These are phyloP conservation scores for Graphilbum fragrans DNA, from an alignment of 2,329 filamentous ascomycete species.

Conservation along the genomic window DNA sequence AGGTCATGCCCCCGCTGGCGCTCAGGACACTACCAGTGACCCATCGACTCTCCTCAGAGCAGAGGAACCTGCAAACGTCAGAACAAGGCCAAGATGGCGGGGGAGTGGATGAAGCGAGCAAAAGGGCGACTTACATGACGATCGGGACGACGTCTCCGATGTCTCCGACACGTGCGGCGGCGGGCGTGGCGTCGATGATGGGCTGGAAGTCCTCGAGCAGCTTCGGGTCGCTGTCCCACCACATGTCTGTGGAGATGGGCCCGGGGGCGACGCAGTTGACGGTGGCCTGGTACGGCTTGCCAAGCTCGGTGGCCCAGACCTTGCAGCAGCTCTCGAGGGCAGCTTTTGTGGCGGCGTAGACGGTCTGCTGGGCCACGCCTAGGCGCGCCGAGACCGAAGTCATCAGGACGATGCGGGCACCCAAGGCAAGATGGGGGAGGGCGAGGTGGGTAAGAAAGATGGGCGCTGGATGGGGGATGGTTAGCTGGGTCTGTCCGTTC, in stretches of 20 bases:
- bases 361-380: not conserved
- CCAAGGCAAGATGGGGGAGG: not conserved
- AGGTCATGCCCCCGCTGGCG: no score
- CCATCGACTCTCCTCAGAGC: no score
- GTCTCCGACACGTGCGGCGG: not conserved
- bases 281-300: not conserved
- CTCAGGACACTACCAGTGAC: no score
- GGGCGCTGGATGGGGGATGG: no score
- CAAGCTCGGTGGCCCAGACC: not conserved
- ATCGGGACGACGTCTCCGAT: not conserved
- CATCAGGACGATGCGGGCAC: not conserved
- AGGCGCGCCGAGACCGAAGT: not conserved
- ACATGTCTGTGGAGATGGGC: not conserved
- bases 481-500: no score
- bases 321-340: not conserved
- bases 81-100: no score
- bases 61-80: no score
- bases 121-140: no score
- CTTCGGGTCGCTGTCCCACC: not conserved
- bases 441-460: not conserved
- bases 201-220: not conserved
- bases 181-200: not conserved
- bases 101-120: no score
- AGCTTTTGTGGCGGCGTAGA: not conserved
- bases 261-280: not conserved